Evolutionary conservation across 371 early-diverging fungal genomes (phyloP).

Genomic region (Haplosporangium sp.): DNA sequence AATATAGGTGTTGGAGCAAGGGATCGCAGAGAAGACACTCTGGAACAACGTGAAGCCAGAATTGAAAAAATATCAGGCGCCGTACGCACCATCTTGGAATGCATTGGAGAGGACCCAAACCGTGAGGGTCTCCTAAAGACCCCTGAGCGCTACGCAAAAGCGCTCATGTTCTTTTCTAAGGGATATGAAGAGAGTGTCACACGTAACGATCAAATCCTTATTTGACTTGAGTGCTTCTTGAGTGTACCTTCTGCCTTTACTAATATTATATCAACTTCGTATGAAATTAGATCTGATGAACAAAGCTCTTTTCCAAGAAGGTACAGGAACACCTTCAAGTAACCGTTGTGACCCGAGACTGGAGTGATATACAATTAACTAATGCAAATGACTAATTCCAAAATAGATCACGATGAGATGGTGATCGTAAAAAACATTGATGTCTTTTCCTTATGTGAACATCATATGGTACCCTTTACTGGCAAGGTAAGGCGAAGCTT

Average conservation of each 20-base stretch:
- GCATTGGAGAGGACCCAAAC: conserved; percentile 95
- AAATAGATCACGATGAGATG: conserved; percentile 98
- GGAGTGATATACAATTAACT: neutral
- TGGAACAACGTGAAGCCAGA: conserved; percentile 74
- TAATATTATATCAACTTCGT: neutral
- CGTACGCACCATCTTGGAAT: conserved; percentile 88
- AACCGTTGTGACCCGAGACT: neutral
- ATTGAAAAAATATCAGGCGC: conserved; percentile 85
- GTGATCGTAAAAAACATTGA: conserved; percentile 97
- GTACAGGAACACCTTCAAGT: conserved; percentile 55
- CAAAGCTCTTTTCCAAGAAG: conserved; percentile 96
- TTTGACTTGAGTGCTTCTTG: neutral
- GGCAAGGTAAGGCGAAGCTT: conserved; percentile 78
- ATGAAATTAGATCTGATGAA: conserved; percentile 80
- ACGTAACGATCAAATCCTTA: conserved; percentile 60
- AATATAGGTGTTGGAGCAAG: conserved; percentile 74
- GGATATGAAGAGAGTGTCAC: conserved; percentile 93
- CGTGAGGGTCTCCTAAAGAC: conserved; percentile 97
- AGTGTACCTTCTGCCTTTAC: neutral
- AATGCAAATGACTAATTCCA: neutral
- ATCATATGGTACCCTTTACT: conserved; percentile 98
- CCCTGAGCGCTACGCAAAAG: conserved; percentile 97
- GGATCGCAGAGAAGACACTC: conserved; percentile 81
- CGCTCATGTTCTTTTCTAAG: conserved; percentile 96
- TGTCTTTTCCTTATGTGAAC: conserved; percentile 97